phyloP scores from a whole-genome alignment of 176 grass and related monocot species.

The Carex littledalei region DNA sequence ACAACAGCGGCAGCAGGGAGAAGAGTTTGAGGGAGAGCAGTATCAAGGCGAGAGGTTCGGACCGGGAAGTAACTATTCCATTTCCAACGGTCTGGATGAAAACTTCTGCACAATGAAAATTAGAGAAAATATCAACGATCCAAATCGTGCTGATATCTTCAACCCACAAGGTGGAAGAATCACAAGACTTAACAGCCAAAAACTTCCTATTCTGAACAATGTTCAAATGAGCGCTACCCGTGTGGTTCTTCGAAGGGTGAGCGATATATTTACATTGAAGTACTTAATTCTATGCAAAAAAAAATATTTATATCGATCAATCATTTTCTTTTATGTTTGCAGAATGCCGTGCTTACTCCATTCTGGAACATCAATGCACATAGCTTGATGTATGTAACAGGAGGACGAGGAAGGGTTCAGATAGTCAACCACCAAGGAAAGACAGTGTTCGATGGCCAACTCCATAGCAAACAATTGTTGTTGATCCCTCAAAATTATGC shows the following conservation, averaged over 20 bases:
- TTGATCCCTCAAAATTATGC: constrained; percentile 25
- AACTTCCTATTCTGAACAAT: constrained; percentile 32
- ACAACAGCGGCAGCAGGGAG: background rate
- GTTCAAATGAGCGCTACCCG: constrained; percentile 36
- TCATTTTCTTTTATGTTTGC: background rate
- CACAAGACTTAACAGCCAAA: constrained; percentile 30
- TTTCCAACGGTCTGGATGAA: constrained; percentile 28
- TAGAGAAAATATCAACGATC: constrained; percentile 29
- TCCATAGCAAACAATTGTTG: constrained; percentile 18
- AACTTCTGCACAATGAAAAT: constrained; percentile 25
- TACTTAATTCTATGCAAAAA: background rate
- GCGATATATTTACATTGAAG: background rate
- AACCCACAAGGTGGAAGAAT: constrained; percentile 31
- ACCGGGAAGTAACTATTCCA: background rate
- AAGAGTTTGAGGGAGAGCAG: background rate
- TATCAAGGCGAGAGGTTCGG: background rate
- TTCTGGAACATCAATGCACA: constrained; percentile 35
- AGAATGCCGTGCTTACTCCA: constrained; percentile 27
- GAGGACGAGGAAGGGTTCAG: constrained; percentile 4
- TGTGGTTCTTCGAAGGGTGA: constrained; percentile 31
- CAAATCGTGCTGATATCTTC: constrained; percentile 28
- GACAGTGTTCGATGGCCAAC: constrained; percentile 10
- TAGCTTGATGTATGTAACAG: constrained; percentile 31
- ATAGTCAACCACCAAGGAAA: background rate
- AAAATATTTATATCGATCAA: background rate